Base-by-base conservation (phyloP, 2,329 filamentous ascomycete species). In the Aureobasidium sp. region DNA sequence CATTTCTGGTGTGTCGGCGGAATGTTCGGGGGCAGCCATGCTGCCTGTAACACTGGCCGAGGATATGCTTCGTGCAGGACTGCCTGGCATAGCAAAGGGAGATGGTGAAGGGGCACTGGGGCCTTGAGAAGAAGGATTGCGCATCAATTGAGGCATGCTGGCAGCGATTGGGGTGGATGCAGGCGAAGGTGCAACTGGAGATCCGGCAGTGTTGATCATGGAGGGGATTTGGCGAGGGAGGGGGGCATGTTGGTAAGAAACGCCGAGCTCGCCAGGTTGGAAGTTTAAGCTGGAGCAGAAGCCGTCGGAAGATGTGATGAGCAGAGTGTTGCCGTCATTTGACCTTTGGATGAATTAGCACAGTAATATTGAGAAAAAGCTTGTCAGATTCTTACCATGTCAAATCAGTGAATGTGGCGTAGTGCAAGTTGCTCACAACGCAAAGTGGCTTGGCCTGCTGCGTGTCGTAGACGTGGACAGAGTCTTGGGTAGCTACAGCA, bases 301-400 rank as follows among this genome's bases (percentile, higher is more conserved):
- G 0, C 93, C 93, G 68, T 98, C 93, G 0, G 93, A 96, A 0
- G 93, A 98, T n/a, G 90, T 93, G 73, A 98, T 94, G 45, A 98
- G 77, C 19, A 98, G 74, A 1, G 85, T 90, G 37, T 81, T 75
- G 11, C 86, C 86, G 68, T 90, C 86, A 58, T 77, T 83, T 1
- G 86, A 86, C 85, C 85, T 87, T 57, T 62, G 29, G 56, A 49
- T 22, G 21, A 5, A 60, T 68, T 54, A 65, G 58, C 41, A 54
- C 27, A 41, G 57, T 24, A 34, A 45, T 30, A 22, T 35, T 22
- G 14, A 17, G 21, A 35, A 55, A 22, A 3, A 7, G 25, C 32
- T 24, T 10, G 25, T 56, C 21, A 17, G 70, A n/a, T n/a, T n/a
- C 84, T 69, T 80, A 95, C 93, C 93, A 98, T 29, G 89, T 86